Percentiles rank a stretch among this genome's conserved stretches.
Evolutionary conservation across 495 filamentous ascomycete species (phyloP).

Genomic region (Aspergillus bridgeri): DNA sequence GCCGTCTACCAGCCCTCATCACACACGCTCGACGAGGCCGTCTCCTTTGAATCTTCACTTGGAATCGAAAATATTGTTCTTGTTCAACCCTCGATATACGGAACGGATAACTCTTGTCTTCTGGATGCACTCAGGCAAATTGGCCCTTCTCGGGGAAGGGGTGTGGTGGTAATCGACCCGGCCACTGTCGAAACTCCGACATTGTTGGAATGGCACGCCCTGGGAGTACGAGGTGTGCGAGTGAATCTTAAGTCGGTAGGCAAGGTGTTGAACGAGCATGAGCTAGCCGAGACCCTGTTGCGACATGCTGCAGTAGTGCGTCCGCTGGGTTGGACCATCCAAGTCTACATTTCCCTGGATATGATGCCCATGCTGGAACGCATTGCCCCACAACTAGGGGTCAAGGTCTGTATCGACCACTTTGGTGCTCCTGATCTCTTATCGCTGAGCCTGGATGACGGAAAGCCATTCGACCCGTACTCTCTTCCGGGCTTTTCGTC

Average conservation of each 20-base stretch:
- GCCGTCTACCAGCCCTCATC: conserved; percentile 39
- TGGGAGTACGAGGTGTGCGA: conserved; percentile 50
- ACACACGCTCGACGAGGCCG: conserved; percentile 37
- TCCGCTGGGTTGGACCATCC: conserved; percentile 45
- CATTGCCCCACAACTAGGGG: conserved; percentile 39
- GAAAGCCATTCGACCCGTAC: conserved; percentile 32
- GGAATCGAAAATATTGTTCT: conserved; percentile 45
- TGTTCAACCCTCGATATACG: conserved; percentile 52
- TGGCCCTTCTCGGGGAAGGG: conserved; percentile 44
- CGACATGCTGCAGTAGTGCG: conserved; percentile 44
- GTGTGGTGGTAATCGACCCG: conserved; percentile 50
- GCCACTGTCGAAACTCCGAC: conserved; percentile 26
- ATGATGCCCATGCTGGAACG: conserved; percentile 39
- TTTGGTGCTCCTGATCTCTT: conserved; percentile 42
- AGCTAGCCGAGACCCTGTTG: conserved; percentile 34
- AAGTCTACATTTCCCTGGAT: conserved; percentile 45
- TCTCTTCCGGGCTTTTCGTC: conserved; percentile 41
- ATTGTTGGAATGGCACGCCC: conserved; percentile 42
- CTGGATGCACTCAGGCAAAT: conserved; percentile 40
- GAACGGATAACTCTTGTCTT: conserved; percentile 51
- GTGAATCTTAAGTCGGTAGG: conserved; percentile 49
- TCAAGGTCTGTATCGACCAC: conserved; percentile 50
- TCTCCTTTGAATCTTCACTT: conserved; percentile 37
- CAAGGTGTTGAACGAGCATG: conserved; percentile 28
- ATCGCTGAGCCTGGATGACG: conserved; percentile 10